phyloP scores from a whole-genome alignment of 495 filamentous ascomycete genomes.

The Neurospora terricola region DNA sequence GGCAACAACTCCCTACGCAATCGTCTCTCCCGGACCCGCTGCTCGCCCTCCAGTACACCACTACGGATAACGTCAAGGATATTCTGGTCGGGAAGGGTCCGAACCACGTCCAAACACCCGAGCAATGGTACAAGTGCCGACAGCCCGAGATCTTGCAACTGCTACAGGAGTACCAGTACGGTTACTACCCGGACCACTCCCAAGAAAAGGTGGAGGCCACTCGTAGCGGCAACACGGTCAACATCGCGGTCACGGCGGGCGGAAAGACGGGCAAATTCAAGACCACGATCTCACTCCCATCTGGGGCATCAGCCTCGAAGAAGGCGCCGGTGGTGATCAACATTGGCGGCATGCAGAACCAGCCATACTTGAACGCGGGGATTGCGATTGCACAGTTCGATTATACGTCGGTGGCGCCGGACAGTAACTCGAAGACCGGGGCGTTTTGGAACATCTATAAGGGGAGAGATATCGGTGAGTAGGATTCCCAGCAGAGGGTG shows the following conservation, averaged over 20 bases:
- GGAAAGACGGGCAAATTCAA: slow-evolving; percentile 37
- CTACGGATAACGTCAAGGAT: slow-evolving; percentile 29
- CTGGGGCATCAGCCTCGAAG: slow-evolving; percentile 23
- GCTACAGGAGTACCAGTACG: slow-evolving; percentile 46
- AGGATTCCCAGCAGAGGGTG: not conserved
- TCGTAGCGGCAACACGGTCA: slow-evolving; percentile 37
- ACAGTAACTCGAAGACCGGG: slow-evolving; percentile 42
- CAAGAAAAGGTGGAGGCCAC: slow-evolving; percentile 41
- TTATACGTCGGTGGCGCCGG: slow-evolving; percentile 38
- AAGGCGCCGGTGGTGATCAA: slow-evolving; percentile 43
- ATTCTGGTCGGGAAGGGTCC: slow-evolving; percentile 29
- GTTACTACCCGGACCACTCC: slow-evolving; percentile 43
- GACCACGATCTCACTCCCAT: slow-evolving; percentile 34
- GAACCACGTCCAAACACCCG: slow-evolving; percentile 32
- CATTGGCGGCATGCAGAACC: slow-evolving; percentile 45
- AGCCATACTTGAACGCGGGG: slow-evolving; percentile 37
- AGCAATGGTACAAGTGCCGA: slow-evolving; percentile 42
- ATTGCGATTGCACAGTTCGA: slow-evolving; percentile 44
- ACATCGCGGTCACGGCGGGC: slow-evolving; percentile 35
- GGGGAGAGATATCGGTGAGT: slow-evolving; percentile 40
- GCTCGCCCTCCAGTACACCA: slow-evolving; percentile 36
- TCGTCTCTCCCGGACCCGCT: slow-evolving; percentile 41
- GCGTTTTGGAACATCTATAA: slow-evolving; percentile 44
- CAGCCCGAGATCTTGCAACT: slow-evolving; percentile 43
- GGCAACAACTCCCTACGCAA: slow-evolving; percentile 28